Evolutionary conservation across 2,329 filamentous ascomycete species (phyloP).

Genomic region (Fusarium fujikuroi): DNA sequence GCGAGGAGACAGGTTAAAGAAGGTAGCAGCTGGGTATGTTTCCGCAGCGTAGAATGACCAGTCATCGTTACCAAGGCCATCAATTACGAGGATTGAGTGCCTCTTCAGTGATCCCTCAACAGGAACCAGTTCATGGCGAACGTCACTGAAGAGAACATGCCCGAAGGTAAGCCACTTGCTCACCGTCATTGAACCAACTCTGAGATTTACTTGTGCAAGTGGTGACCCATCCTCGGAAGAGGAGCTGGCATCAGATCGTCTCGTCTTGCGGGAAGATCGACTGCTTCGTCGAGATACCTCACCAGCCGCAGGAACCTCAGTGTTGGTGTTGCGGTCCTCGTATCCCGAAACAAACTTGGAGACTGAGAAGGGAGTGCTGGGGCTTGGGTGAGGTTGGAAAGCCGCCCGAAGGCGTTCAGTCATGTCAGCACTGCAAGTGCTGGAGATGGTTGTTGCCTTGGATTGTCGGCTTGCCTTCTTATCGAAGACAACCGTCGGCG

Average conservation of each 20-base stretch:
- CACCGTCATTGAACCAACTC: slow-evolving; percentile 83
- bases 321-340: slow-evolving; percentile 36
- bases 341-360: slow-evolving; percentile 52
- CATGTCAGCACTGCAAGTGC: slow-evolving; percentile 66
- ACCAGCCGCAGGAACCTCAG: slow-evolving; percentile 43
- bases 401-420: slow-evolving; percentile 62
- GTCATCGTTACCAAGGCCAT: slow-evolving; percentile 87
- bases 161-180: slow-evolving; percentile 91
- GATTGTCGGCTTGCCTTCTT: slow-evolving; percentile 49
- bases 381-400: slow-evolving; percentile 56
- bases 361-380: slow-evolving; percentile 57
- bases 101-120: slow-evolving; percentile 53
- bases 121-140: slow-evolving; percentile 74
- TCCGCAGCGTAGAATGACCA: slow-evolving; percentile 90
- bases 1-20: slow-evolving; percentile 78
- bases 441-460: slow-evolving; percentile 56
- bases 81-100: slow-evolving; percentile 78
- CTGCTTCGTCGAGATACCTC: slow-evolving; percentile 45
- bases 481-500: slow-evolving; percentile 56
- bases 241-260: slow-evolving; percentile 59
- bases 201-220: slow-evolving; percentile 77
- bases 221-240: slow-evolving; percentile 69
- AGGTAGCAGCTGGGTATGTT: slow-evolving; percentile 77
- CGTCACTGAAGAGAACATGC: slow-evolving; percentile 83
- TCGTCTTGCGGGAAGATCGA: slow-evolving; percentile 47